A percentile compares a stretch with the other conserved stretches of the same genome.
These are phyloP conservation scores for Irpex lacteus DNA, from an alignment of 1,284 basidiomycete genomes.

Conservation along the genomic window DNA sequence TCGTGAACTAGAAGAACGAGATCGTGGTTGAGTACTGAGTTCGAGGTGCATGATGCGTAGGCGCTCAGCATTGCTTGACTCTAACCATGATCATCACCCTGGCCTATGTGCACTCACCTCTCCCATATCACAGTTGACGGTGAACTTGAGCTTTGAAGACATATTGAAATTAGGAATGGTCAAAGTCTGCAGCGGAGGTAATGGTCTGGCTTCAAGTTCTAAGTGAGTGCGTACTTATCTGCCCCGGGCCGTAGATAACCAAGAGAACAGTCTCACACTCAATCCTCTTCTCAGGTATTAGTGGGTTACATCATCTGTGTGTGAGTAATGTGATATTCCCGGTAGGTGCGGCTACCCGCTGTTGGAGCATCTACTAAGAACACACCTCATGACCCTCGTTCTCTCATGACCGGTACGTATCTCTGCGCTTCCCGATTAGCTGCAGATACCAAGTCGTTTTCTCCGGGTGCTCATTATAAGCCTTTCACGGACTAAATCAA, in stretches of 20 bases:
- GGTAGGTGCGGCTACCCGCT: no score
- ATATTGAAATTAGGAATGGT: background rate
- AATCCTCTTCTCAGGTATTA: no score
- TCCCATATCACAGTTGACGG: slow-evolving; percentile 63
- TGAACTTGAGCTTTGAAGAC: slow-evolving; percentile 15
- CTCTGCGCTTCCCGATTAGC: background rate
- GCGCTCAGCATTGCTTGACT: background rate
- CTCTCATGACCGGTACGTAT: background rate
- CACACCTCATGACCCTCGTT: background rate
- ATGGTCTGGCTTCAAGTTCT: no score
- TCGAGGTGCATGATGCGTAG: background rate
- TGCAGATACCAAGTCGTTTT: background rate
- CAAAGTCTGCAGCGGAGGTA: background rate
- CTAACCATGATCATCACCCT: background rate
- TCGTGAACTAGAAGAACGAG: no score
- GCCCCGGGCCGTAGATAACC: background rate
- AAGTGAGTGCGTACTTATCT: background rate
- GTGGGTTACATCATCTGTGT: no score
- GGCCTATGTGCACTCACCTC: slow-evolving; percentile 37
- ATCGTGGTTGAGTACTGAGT: background rate
- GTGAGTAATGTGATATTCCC: no score
- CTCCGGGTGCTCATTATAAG: no score
- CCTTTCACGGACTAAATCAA: no score
- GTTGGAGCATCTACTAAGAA: no score
- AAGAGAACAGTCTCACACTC: background rate